Percentiles rank a stretch among this genome's conserved stretches.
Evolutionary conservation across 768 basidiomycete species (phyloP).

Genomic region (Chalciporus piperatus): DNA sequence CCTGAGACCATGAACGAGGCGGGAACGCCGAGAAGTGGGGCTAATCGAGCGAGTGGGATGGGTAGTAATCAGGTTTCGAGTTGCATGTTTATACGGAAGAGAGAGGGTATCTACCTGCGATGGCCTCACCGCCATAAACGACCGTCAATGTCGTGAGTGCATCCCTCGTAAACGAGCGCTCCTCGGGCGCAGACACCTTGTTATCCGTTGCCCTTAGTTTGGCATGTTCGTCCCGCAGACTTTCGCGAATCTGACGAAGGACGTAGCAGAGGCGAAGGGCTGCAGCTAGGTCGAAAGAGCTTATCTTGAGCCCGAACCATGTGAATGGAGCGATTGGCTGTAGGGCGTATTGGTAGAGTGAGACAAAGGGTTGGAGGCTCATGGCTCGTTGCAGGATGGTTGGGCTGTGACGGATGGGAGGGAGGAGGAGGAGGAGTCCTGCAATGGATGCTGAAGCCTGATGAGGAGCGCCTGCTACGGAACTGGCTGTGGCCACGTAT

Average conservation of each 20-base stretch:
- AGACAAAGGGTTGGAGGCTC: conserved; percentile 42
- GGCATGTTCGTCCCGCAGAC: conserved; percentile 42
- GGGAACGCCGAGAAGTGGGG: conserved; percentile 59
- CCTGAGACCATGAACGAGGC: conserved; percentile 83
- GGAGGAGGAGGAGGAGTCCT: background rate
- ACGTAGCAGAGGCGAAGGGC: conserved; percentile 67
- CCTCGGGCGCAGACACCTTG: conserved; percentile 37
- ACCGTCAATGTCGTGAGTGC: conserved; percentile 57
- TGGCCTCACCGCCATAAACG: conserved; percentile 77
- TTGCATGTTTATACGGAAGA: background rate
- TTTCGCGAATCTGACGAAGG: conserved; percentile 65
- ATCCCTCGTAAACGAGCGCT: conserved; percentile 57
- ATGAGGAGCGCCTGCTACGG: background rate
- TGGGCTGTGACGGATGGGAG: background rate
- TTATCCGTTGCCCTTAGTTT: conserved; percentile 34
- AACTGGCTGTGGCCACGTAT: background rate
- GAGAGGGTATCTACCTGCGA: conserved; percentile 47
- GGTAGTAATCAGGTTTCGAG: background rate
- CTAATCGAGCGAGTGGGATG: conserved; percentile 40
- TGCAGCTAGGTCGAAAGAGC: conserved; percentile 64
- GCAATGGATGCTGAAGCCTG: background rate
- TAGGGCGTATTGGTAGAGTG: conserved; percentile 51
- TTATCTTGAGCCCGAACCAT: conserved; percentile 60
- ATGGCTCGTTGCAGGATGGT: conserved; percentile 16
- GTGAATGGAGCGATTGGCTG: conserved; percentile 63